Evolutionary conservation across 2,329 filamentous ascomycete genomes (phyloP).

Genomic region (Monosporascus ibericus): DNA sequence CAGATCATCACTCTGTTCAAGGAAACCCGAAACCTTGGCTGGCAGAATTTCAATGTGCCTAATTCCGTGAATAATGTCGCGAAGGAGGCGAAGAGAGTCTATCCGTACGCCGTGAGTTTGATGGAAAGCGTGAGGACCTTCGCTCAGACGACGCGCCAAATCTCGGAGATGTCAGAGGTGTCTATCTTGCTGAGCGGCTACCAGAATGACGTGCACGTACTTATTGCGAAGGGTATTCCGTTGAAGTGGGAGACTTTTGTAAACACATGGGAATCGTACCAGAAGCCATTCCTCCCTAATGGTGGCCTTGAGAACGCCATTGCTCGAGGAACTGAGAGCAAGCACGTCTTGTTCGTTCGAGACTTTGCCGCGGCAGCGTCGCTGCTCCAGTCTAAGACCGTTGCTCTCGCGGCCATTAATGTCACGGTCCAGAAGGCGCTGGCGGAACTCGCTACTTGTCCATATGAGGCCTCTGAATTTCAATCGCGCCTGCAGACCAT

Average conservation of each 20-base stretch:
- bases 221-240: constrained; percentile 82
- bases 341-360: constrained; percentile 93
- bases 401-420: constrained; percentile 71
- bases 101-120: constrained; percentile 93
- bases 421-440: constrained; percentile 76
- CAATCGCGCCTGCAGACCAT: constrained; percentile 75
- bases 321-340: constrained; percentile 63
- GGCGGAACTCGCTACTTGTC: constrained; percentile 74
- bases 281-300: constrained; percentile 55
- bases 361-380: constrained; percentile 87
- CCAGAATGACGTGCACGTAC: constrained; percentile 77
- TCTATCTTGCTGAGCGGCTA: constrained; percentile 85
- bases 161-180: constrained; percentile 80
- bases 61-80: constrained; percentile 93
- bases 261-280: constrained; percentile 88
- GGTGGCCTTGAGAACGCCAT: constrained; percentile 53
- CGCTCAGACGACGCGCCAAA: constrained; percentile 78
- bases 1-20: constrained; percentile 98
- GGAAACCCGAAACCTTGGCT: constrained; percentile 90
- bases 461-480: constrained; percentile 76
- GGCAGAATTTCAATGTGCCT: constrained; percentile 91
- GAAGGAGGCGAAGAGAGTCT: constrained; percentile 97
- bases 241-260: constrained; percentile 97
- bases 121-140: constrained; percentile 98
- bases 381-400: constrained; percentile 80